Evolutionary conservation across 176 grass and related monocot genomes (phyloP), one percentile per base, ranked within the genome.

Genomic region (Bothriochloa decipiens): DNA sequence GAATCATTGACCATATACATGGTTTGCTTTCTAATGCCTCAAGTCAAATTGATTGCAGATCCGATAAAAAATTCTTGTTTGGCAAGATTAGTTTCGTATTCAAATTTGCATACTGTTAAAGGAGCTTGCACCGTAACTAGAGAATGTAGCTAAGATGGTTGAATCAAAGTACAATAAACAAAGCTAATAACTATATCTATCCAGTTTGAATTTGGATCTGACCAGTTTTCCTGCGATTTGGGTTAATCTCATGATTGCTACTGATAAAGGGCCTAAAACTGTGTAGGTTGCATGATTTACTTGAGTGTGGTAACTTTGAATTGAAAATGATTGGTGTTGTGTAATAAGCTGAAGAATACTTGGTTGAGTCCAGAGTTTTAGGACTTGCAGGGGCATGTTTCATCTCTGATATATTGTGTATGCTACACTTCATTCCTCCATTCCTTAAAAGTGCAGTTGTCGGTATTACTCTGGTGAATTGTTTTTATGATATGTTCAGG

Each of bases 281-380:
- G 47, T 40, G 14, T 72, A 16, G 4, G n/a, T 35, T 68, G 11
- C 32, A 53, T 80, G 4, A 43, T 81, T 87, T 45, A 75, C 78
- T 33, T 76, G 49, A 20, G 47, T 12, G 18, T 84, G 33, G 0
- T 6, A 20, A 65, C n/a, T 42, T 64, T 37, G 25, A 50, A 22
- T 37, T 71, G 37, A 85, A 77, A 70, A 71, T 9, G 64, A 33
- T 35, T 47, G 5, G 46, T 84, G 70, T 36, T 23, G 32, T 40
- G 16, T 58, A 61, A 47, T 52, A 22, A 72, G 10, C 16, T 82
- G 23, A 14, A 82, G 13, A 1, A 49, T 75, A 5, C 18, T 37
- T 49, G 36, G 10, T 28, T 3, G 6, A 58, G 8, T 64, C 20
- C 20, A 49, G 57, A 33, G 6, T 32, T 43, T 61, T 61, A 20